Conservation (phyloP, 495 filamentous ascomycete species). For the Endocarpon pusillum region DNA sequence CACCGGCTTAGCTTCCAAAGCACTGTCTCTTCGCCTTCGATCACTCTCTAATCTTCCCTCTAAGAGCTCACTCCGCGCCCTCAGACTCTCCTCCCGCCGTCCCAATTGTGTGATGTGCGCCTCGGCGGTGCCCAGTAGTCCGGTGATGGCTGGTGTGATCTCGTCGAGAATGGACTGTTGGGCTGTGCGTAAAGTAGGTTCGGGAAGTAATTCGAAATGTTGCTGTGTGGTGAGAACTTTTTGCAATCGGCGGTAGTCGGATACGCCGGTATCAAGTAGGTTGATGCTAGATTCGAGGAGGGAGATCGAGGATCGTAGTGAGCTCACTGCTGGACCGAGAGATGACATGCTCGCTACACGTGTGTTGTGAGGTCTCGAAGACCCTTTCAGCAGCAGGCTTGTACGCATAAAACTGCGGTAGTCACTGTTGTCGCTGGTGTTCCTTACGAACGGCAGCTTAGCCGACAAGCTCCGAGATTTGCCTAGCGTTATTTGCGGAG, state of each 20-base stretch:
- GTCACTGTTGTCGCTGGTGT: no score
- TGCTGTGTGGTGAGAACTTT: slow-evolving; percentile 55
- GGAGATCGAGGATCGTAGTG: slow-evolving; percentile 49
- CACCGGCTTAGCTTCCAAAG: no score
- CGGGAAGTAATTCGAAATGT: slow-evolving; percentile 66
- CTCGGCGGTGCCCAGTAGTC: slow-evolving; percentile 44
- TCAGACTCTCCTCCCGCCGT: slow-evolving; percentile 48
- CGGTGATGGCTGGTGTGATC: slow-evolving; percentile 55
- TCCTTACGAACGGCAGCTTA: no score
- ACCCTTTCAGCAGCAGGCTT: no score
- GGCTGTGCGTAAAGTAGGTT: slow-evolving; percentile 46
- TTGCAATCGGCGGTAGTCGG: slow-evolving; percentile 55
- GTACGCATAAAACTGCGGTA: no score
- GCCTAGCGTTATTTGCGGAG: no score
- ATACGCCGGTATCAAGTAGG: slow-evolving; percentile 53
- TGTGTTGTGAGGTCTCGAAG: no score
- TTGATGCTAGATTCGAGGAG: slow-evolving; percentile 59
- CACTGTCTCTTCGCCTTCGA: slow-evolving; percentile 12
- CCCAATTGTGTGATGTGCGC: slow-evolving; percentile 57
- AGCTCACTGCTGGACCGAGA: slow-evolving; percentile 47
- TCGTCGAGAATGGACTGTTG: slow-evolving; percentile 53
- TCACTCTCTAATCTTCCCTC: slow-evolving; percentile 43
- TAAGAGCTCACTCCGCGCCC: slow-evolving; percentile 52
- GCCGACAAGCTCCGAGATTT: no score
- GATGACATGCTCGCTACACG: no score